Conservation (phyloP, 176 grass and related monocot genomes). For the Oropetium thomaeum region DNA sequence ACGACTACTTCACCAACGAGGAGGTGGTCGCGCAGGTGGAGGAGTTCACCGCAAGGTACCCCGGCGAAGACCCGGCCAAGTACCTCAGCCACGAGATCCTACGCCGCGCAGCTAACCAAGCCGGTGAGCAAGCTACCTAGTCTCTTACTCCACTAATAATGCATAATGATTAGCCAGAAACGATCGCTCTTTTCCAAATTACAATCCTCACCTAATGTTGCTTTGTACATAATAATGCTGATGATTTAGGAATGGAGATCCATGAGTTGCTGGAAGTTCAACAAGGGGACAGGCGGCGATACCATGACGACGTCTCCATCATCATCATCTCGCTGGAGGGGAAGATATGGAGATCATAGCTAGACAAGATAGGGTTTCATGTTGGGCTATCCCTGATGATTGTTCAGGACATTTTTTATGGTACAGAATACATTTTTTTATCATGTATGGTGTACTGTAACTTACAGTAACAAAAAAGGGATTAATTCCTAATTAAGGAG, state of each 20-base stretch:
- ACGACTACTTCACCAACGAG: slow-evolving; percentile 83
- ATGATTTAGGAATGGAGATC: slow-evolving; percentile 53
- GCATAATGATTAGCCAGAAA: no score
- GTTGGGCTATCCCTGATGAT: slow-evolving; percentile 1
- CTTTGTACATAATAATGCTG: no score
- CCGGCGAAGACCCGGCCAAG: slow-evolving; percentile 72
- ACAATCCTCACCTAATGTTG: no score
- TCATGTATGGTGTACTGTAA: neutral
- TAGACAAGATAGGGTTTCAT: slow-evolving; percentile 7
- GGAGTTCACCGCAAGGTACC: slow-evolving; percentile 46
- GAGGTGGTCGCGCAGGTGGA: slow-evolving; percentile 73
- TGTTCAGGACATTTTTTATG: neutral
- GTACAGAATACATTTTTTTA: neutral
- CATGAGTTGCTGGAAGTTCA: slow-evolving; percentile 66
- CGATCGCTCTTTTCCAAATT: no score
- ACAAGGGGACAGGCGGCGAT: slow-evolving; percentile 60
- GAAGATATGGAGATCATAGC: slow-evolving; percentile 62
- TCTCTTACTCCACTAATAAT: no score
- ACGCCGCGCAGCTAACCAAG: slow-evolving; percentile 59
- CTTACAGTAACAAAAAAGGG: neutral
- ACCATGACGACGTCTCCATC: slow-evolving; percentile 88
- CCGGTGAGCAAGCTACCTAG: no score
- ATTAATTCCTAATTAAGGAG: neutral
- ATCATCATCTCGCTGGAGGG: slow-evolving; percentile 84
- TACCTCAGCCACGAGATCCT: slow-evolving; percentile 74